These are phyloP conservation scores for Parachlorella kessleri DNA, from an alignment of 139 green algal genomes.

Conservation along the genomic window DNA sequence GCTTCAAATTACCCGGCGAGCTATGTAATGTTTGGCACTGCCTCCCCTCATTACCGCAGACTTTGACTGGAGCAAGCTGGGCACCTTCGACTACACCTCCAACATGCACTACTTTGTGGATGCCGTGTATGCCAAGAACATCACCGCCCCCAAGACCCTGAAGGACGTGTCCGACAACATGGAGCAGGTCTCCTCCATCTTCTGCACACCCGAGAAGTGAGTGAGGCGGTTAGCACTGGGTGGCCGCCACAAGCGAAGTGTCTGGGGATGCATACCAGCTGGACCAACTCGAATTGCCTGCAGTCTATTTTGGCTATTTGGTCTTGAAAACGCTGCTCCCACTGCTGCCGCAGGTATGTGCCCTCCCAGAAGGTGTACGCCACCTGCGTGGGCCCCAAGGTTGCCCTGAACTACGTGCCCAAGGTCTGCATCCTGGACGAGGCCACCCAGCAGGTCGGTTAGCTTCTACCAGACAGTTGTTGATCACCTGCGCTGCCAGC, in stretches of 20 bases:
- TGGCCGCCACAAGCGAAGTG: no score
- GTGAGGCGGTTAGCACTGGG: no score
- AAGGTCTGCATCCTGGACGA: slow-evolving; percentile 14
- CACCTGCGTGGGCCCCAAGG: slow-evolving; percentile 11
- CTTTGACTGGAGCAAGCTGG: background rate
- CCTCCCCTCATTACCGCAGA: no score
- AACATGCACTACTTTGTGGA: background rate
- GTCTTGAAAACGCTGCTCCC: no score
- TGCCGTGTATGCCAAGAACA: background rate
- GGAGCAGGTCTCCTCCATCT: background rate
- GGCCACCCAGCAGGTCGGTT: slow-evolving; percentile 7
- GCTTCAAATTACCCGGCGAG: no score
- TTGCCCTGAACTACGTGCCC: slow-evolving; percentile 6
- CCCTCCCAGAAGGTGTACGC: background rate
- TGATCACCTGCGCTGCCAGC: no score
- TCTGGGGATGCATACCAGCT: no score
- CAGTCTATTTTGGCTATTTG: no score
- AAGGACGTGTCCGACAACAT: background rate
- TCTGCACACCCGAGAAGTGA: background rate
- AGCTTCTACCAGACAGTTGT: no score
- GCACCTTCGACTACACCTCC: background rate
- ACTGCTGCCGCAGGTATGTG: no score
- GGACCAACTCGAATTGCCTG: no score
- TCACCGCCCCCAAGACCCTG: background rate
- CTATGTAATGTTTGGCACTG: no score